Evolutionary conservation across 1,284 basidiomycete species (phyloP), one percentile per base, ranked within the genome.

Genomic region (Puccinia coronata): DNA sequence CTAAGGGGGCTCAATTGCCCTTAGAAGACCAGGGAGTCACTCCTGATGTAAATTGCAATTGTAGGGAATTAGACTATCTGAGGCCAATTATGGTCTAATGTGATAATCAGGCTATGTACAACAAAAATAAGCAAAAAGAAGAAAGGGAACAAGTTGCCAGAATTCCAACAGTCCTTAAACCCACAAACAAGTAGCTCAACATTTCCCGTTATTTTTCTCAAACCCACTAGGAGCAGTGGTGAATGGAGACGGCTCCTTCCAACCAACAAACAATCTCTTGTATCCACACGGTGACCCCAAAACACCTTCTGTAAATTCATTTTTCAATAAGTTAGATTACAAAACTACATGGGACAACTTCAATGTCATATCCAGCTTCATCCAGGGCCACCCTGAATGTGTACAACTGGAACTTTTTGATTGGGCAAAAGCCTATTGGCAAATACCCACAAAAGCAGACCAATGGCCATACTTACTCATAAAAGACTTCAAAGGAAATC

Each of bases 311-410:
- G 49, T 51, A 20, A 51, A 51, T 20, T 51, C 49, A 25, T 34
- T 73, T 51, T 4, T 47, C 25, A 25, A 72, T 25, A 72, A 72
- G 34, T 14, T 1, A 1, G 14, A 39, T 2, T 73, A 25, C 14
- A 18, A 36, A 18, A 73, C 71, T 6, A 73, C 51, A 1, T 73
- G 71, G 71, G 71, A 73, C 34, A 31, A 73, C 23, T 43, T 67
- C 34, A 36, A 67, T 4, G 34, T 2, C 1, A 23, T 43, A 3
- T 23, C 39, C 1, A n/a, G 65, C 2, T 67, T 67, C 25, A 43
- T 67, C 31, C 18, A 25, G 20, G n/a, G n/a, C n/a, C 23, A 41
- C 1, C 5, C 8, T 1, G n/a, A 12, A 11, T 3, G 11, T 5
- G 6, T 61, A 12, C 8, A 31, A 31, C 20, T 61, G 31, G 57